These are phyloP conservation scores for Exophiala phaeomuriformis DNA, from an alignment of 2,329 filamentous ascomycete species.

Conservation along the genomic window DNA sequence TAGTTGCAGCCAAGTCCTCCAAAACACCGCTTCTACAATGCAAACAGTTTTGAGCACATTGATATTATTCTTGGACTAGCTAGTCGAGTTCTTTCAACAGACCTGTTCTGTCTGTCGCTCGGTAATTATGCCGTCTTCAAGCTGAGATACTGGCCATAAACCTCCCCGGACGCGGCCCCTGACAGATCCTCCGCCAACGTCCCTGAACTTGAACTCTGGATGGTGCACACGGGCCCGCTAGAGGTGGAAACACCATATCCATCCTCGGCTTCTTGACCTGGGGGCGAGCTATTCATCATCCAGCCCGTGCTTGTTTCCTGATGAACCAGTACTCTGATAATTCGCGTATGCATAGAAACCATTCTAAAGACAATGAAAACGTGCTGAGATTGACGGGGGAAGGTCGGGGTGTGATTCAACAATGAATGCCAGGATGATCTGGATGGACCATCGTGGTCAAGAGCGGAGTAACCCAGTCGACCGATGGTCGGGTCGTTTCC, in stretches of 20 bases:
- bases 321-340: constrained; percentile 18
- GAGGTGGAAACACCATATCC: constrained; percentile 6
- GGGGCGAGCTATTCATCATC: constrained; percentile 1
- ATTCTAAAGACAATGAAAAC: constrained; percentile 22
- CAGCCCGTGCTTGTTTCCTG: constrained; percentile 6
- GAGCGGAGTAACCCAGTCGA: constrained; percentile 6
- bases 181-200: constrained; percentile 25
- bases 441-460: constrained; percentile 4
- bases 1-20: too few relatives aligned
- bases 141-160: constrained; percentile 19
- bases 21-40: not conserved
- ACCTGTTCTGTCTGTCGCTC: constrained; percentile 7
- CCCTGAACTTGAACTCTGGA: not conserved
- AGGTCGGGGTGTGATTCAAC: constrained; percentile 16
- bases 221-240: constrained; percentile 1
- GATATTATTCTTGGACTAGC: constrained; percentile 20
- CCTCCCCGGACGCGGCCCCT: constrained; percentile 27
- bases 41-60: constrained; percentile 21
- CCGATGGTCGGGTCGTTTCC: not conserved
- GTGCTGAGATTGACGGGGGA: constrained; percentile 18
- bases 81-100: constrained; percentile 4
- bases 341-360: constrained; percentile 12
- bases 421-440: constrained; percentile 6
- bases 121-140: constrained; percentile 21
- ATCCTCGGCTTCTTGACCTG: not conserved